Evolutionary conservation across 1,139 yeast genomes (phyloP).

Genomic region (Debaryomycetaceae sp.): DNA sequence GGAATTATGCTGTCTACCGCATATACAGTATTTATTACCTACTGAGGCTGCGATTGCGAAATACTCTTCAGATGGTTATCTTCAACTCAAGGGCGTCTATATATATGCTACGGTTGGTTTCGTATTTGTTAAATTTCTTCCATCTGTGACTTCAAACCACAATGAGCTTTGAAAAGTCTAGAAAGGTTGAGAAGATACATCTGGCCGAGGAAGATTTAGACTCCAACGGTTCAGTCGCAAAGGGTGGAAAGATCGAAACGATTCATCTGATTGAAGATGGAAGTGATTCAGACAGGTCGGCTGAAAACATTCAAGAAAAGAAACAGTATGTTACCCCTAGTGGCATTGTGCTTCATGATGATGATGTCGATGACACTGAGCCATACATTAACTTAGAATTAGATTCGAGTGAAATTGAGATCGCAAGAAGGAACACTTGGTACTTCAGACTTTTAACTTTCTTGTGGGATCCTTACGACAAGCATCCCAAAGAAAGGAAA

Average conservation of each 20-base stretch:
- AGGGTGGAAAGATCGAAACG: background rate
- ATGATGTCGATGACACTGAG: background rate
- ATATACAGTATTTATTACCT: no score
- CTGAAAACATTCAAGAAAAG: background rate
- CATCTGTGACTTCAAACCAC: background rate
- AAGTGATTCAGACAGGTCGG: background rate
- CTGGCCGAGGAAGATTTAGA: no score
- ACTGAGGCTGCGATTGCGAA: no score
- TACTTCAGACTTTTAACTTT: slow-evolving; percentile 25
- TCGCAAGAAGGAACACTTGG: slow-evolving; percentile 16
- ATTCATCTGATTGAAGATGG: background rate
- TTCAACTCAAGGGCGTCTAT: no score
- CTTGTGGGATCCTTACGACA: slow-evolving; percentile 48
- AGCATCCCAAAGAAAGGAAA: slow-evolving; percentile 38
- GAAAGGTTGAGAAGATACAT: background rate
- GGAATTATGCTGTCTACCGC: no score
- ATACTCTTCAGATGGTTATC: no score
- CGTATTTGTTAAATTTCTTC: background rate
- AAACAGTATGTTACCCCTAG: background rate
- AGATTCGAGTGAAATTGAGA: slow-evolving; percentile 26
- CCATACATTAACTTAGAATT: slow-evolving; percentile 27
- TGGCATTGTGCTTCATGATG: background rate
- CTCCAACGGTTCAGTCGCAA: no score
- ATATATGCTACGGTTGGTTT: no score
- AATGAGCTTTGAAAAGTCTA: background rate